Evolutionary conservation across 2,329 filamentous ascomycete species (phyloP), one percentile per base, ranked within the genome.

Genomic region (Cladophialophora bantiana): DNA sequence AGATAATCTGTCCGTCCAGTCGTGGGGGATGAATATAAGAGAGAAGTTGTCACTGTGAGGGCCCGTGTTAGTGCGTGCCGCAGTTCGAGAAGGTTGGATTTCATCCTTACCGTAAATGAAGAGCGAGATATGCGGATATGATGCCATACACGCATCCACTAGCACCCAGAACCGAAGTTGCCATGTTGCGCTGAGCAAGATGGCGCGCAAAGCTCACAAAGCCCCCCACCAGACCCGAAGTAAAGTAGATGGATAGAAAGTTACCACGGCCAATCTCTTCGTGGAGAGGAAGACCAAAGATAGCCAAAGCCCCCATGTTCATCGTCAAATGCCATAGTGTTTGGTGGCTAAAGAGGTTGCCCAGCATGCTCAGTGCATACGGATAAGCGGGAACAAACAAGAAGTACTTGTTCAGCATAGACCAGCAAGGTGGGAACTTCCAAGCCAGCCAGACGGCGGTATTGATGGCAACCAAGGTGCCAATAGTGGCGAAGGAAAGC

Each of bases 301-400:
- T 77, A 76, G 80, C 83, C 35, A 89, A 74, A 34, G 82, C 78
- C 58, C 83, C 72, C 79, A 87, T 84, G 73, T 89, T 89, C 12
- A 76, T 75, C 20, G 79, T 75, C 4, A 87, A 73, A 74, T 89
- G 87, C 54, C 74, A 74, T 61, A 83, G 74, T 7, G 80, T 78
- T 57, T 88, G 82, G 75, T 89, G 87, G 64, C 83, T 85, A 76
- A 89, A 88, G 10, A 82, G 76, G 72, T 83, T 85, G 18, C 84
- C 83, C 4, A 89, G 69, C 61, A 86, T 77, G 66, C 83, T 83
- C 7, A 83, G 65, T 7, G 85, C 80, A 65, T 82, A 80, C 0
- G 87, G 87, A 67, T 84, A 85, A 18, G 82, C 79, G 3, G 84
- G 82, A 4, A 83, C 78, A 42, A 81, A 80, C 62, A 85, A 79